phyloP scores from a whole-genome alignment of 352 stramenopile species.

The Hyphochytrium catenoides region DNA sequence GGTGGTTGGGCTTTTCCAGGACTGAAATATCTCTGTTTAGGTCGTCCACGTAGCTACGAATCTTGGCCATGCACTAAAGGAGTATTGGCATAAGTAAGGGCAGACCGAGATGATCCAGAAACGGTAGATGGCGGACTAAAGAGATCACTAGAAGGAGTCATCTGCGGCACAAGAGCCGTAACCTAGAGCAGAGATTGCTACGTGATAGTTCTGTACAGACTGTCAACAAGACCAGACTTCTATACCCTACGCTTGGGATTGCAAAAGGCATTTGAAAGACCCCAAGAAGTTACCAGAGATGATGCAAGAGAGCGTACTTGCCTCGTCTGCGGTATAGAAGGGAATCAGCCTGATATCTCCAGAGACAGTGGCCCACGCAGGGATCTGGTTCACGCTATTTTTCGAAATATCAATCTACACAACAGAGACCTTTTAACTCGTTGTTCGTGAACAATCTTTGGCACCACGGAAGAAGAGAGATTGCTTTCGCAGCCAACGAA shows the following conservation, averaged over 20 bases:
- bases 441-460: too few species aligned
- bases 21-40: constrained; percentile 56
- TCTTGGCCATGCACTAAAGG: too few species aligned
- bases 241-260: background rate
- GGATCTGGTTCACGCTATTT: constrained; percentile 31
- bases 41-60: constrained; percentile 51
- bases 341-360: constrained; percentile 68
- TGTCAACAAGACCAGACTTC: too few species aligned
- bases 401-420: constrained; percentile 13
- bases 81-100: too few species aligned
- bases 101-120: constrained; percentile 2
- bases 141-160: too few species aligned
- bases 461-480: too few species aligned
- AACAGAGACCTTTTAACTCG: too few species aligned
- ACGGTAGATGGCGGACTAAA: too few species aligned
- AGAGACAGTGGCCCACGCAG: constrained; percentile 61
- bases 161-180: too few species aligned
- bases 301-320: constrained; percentile 14
- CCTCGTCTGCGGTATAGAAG: constrained; percentile 72
- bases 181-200: too few species aligned
- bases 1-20: constrained; percentile 44
- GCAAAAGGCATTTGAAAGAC: constrained; percentile 3
- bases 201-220: too few species aligned
- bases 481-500: too few species aligned
- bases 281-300: constrained; percentile 19